Base-by-base conservation (phyloP, 106 monocot species). In the Posidonia australis region DNA sequence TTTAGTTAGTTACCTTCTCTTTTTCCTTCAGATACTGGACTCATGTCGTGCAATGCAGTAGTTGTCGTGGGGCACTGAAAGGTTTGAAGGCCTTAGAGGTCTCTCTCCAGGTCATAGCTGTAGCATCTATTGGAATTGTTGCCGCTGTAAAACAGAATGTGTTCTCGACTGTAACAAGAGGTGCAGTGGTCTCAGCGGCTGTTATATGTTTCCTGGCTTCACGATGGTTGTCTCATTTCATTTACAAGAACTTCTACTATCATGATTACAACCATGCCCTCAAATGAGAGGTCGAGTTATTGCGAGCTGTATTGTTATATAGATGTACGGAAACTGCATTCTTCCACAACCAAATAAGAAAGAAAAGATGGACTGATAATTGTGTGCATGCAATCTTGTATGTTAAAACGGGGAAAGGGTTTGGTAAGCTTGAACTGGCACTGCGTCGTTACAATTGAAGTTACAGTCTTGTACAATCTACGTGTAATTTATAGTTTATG, bases 241-340 rank as follows among this genome's bases (percentile, higher is more conserved):
- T 90, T 62, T 69, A 84, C 60, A 94, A 84, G 62, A 90, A 46
- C 55, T 94, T 94, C 66, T 89, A 94, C 56, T 94, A 74, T 69
- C 93, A 94, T 73, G 93, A 94, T 53, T 94, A 94, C 53, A 74
- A 82, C 62, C 93, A 94, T 72, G 89, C 61, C 64, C 12, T 36
- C 36, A 36, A 36, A 36, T 36, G 36, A 36, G 36, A 36, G 7
- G 36, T 36, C 5, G 36, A 36, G 2, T 36, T 36, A 36, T 36
- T 36, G 5, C 36, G 7, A 7, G 36, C 36, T 7, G 5, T 36
- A 36, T 36, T 36, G 36, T 7, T 36, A n/a, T n/a, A n/a, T 36
- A 7, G 5, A 36, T 4, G 36, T 2, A 36, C 36, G 36, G 36
- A 36, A 4, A 36, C 2, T 4, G 36, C 5, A 36, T 2, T 7